Evolutionary conservation across 129 eudicot species (phyloP), one percentile per base, ranked within the genome.

Genomic region (Cynara cardunculus): DNA sequence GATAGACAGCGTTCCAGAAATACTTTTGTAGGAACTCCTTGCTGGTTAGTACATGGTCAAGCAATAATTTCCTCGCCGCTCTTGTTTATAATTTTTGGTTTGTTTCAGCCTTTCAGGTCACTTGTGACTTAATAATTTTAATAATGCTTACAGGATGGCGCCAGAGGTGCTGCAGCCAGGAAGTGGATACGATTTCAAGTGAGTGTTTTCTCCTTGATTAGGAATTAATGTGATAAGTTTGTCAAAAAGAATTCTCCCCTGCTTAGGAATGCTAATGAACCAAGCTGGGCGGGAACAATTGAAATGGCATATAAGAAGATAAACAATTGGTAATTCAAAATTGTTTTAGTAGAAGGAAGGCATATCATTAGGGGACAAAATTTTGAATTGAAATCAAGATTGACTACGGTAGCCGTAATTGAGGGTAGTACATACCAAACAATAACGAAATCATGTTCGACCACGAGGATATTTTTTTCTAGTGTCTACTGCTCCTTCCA

Each of bases 91-190:
- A 66, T 6, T 69, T 24, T 73, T 84, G 14, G 30, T 25, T 44
- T n/a, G 44, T 27, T 71, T 79, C 21, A 14, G 9, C 49, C 16
- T 77, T 79, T 26, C 18, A 46, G 74, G 46, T 39, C 61, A 62
- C 24, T 62, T 72, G 10, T 81, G 24, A 35, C n/a, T 56, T 65
- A 28, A 28, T 16, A 67, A 5, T 80, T 64, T 37, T 68, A 7
- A 34, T 46, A 61, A 73, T 80, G 21, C 35, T 77, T 72, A 13
- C 81, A 96, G 99, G 99, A 96, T 96, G 99, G 99, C 99, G 9
- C 99, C 99, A 76, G 99, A 96, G 86, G 99, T 96, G 39, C 84
- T 96, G 92, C 99, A 96, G 87, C 99, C 99, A 34, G 96, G 92
- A 81, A 84, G 90, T 62, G 99, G 99, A 71, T 96, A 96, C 78